Evolutionary conservation across 2,329 filamentous ascomycete genomes (phyloP).

Genomic region (Myotisia sp.): DNA sequence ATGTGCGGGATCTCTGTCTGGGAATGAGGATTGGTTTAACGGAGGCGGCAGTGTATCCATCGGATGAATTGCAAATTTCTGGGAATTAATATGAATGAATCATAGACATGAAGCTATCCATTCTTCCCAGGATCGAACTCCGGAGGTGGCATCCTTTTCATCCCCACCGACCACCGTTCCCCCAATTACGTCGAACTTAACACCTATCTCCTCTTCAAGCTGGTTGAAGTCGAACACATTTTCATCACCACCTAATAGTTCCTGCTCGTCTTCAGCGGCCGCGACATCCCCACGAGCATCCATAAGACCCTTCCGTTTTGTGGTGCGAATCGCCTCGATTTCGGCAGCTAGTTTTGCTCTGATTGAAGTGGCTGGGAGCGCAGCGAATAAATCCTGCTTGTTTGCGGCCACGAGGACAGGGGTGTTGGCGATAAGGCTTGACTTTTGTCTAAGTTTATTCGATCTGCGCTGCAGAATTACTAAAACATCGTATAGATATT

Average conservation of each 20-base stretch:
- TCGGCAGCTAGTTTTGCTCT: conserved; percentile 64
- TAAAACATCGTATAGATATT: conserved; percentile 82
- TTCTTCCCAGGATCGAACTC: conserved; percentile 71
- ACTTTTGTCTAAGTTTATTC: background rate
- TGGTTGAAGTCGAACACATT: conserved; percentile 71
- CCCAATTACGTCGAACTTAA: conserved; percentile 61
- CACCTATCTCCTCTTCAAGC: conserved; percentile 63
- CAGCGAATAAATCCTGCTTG: conserved; percentile 91
- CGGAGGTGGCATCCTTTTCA: conserved; percentile 42
- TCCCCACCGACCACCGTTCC: conserved; percentile 50
- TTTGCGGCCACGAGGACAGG: conserved; percentile 80
- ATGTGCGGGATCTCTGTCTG: no score
- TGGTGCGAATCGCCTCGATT: conserved; percentile 60
- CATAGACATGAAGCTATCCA: conserved; percentile 72
- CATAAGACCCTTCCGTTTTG: conserved; percentile 64
- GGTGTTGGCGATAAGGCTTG: conserved; percentile 41
- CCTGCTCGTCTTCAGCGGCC: conserved; percentile 45
- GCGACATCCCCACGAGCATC: conserved; percentile 55
- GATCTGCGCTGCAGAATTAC: conserved; percentile 60
- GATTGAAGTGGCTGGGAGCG: conserved; percentile 64
- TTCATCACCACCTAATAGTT: conserved; percentile 72
- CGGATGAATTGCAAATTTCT: no score
- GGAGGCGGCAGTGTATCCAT: no score
- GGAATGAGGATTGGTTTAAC: no score
- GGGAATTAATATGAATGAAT: no score